A percentile compares a stretch with the other conserved stretches of the same genome.
Conservation (phyloP, 2,329 filamentous ascomycete species). For the Rhynchosporium agropyri region DNA sequence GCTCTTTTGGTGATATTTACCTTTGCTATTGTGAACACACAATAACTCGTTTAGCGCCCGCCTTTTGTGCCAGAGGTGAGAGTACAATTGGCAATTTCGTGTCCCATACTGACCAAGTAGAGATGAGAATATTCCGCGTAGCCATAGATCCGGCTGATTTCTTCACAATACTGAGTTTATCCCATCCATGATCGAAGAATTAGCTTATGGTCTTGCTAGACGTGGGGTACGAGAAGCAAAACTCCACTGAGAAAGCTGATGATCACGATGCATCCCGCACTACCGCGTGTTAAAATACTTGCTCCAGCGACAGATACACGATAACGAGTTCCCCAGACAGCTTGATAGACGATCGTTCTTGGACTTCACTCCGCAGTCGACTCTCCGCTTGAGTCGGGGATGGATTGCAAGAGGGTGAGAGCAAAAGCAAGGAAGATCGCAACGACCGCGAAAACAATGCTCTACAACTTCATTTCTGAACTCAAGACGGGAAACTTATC, state of each 20-base stretch:
- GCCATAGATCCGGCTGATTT: slow-evolving; percentile 4
- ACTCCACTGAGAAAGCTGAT: slow-evolving; percentile 11
- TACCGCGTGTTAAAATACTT: background rate
- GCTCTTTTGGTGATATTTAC: too few species aligned
- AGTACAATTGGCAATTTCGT: background rate
- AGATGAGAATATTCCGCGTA: background rate
- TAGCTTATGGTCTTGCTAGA: slow-evolving; percentile 10
- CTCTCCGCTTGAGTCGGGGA: background rate
- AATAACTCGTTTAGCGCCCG: too few species aligned
- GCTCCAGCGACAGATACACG: slow-evolving; percentile 2
- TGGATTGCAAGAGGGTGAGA: background rate
- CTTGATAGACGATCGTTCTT: slow-evolving; percentile 1
- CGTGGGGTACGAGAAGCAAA: background rate
- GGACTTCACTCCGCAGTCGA: background rate
- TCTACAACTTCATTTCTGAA: background rate
- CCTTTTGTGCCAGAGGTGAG: too few species aligned
- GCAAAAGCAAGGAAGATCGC: slow-evolving; percentile 5
- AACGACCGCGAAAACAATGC: background rate
- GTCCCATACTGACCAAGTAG: background rate
- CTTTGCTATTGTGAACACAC: too few species aligned
- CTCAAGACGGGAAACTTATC: background rate
- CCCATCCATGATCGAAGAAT: background rate
- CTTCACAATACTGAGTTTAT: slow-evolving; percentile 1
- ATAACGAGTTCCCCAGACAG: background rate
- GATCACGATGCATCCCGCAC: background rate